phyloP scores from a whole-genome alignment of 495 filamentous ascomycete species.

The Hamigera avellanea region DNA sequence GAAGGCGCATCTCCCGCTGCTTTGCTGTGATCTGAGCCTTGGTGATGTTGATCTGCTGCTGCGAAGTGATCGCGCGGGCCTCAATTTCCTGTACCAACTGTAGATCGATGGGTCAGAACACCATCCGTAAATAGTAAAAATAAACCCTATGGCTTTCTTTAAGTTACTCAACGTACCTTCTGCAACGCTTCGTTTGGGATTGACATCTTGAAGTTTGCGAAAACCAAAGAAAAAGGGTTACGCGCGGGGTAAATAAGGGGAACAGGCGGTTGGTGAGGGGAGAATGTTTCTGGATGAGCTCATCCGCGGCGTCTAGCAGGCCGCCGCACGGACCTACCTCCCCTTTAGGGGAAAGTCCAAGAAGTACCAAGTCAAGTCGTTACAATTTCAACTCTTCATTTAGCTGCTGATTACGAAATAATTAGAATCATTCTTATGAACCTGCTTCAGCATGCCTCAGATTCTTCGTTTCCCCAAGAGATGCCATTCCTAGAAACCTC shows the following conservation, averaged over 20 bases:
- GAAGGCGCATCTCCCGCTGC: constrained; percentile 77
- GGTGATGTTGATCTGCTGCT: constrained; percentile 85
- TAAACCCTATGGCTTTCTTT: background rate
- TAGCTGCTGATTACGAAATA: no score
- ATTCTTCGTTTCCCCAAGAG: no score
- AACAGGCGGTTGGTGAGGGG: background rate
- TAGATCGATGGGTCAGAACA: constrained; percentile 3
- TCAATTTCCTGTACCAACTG: constrained; percentile 94
- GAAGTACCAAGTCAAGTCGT: no score
- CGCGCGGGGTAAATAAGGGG: background rate
- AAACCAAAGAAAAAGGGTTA: background rate
- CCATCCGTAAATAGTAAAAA: no score
- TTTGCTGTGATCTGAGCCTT: constrained; percentile 76
- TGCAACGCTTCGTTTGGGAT: constrained; percentile 92
- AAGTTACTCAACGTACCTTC: constrained; percentile 48
- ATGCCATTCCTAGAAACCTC: no score
- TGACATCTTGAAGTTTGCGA: constrained; percentile 53
- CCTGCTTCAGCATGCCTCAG: no score
- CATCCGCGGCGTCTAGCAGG: no score
- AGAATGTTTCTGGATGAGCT: no score
- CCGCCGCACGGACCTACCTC: no score
- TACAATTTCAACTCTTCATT: no score
- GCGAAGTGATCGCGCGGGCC: constrained; percentile 69
- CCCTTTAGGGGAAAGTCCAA: no score
- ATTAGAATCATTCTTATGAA: no score